Evolutionary conservation across 2,329 filamentous ascomycete species (phyloP), one percentile per base, ranked within the genome.

Genomic region (Corinectria fuckeliana): DNA sequence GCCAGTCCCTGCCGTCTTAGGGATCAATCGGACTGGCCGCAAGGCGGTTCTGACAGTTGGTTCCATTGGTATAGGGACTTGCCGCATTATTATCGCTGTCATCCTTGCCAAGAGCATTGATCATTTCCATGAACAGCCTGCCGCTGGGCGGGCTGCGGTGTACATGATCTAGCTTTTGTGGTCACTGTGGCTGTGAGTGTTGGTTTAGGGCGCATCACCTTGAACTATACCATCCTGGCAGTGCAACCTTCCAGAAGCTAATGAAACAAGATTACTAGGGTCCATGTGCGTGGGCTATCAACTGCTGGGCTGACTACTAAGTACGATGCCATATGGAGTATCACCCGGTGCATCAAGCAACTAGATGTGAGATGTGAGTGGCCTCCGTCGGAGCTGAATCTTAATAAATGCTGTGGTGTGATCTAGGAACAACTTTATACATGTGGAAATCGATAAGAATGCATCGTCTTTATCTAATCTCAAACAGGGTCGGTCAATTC

Each of bases 101-200:
- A 90, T 92, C 58, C 82, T 89, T 4, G 90, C 87, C 32, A 85
- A 80, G 62, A 86, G 88, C 69, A 76, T 85, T n/a, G 71, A 85
- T 62, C 75, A 80, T 3, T 93, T 89, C 80, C 71, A 74, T 0
- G 71, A 77, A 0, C 82, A 92, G 61, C 67, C 73, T 6, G 84
- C 82, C 0, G 88, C 88, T 0, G 90, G 90, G 1, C 93, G 91
- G 91, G 90, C 88, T 0, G 88, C 82, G 5, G 79, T 82, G 2
- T 77, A 72, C 51, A 89, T 91, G 84, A 86, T 91, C 8, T 92
- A 90, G 89, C 80, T 93, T 92, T 91, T 64, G 86, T 91, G 25
- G 79, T 26, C 85, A 90, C 74, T 93, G 93, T 69, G 91, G 88
- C 26, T 92, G 67, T 69, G 36, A 49, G 61, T 59, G 1, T 2